These are phyloP conservation scores for Angomonas ambiguus DNA, from an alignment of 208 protist species.

Conservation along the genomic window DNA sequence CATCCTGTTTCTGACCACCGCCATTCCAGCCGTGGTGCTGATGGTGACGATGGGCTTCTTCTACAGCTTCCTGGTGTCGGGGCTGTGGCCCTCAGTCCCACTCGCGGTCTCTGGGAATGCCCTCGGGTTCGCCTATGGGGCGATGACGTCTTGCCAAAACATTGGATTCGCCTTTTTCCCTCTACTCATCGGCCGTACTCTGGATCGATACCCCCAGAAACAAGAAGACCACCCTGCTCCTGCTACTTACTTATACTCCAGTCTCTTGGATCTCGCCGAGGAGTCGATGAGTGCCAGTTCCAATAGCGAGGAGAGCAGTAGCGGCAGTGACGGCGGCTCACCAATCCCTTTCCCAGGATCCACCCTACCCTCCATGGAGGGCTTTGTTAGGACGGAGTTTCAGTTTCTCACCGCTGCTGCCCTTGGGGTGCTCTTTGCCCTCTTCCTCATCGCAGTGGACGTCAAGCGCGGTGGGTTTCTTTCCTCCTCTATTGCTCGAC, in stretches of 20 bases:
- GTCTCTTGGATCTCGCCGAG: too few relatives aligned
- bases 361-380: conserved; percentile 42
- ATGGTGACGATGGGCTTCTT: conserved; percentile 78
- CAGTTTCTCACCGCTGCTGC: conserved; percentile 45
- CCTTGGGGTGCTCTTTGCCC: conserved; percentile 35
- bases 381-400: conserved; percentile 54
- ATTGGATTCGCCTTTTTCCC: conserved; percentile 75
- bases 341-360: too few relatives aligned
- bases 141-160: conserved; percentile 91
- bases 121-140: conserved; percentile 82
- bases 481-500: conserved; percentile 28
- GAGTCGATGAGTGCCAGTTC: background rate
- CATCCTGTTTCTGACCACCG: conserved; percentile 70
- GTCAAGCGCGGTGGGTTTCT: conserved; percentile 41
- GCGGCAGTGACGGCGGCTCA: conserved; percentile 3
- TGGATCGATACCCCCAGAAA: conserved; percentile 49
- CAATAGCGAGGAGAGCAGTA: conserved; percentile 9
- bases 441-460: conserved; percentile 53
- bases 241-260: too few relatives aligned
- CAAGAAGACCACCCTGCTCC: background rate
- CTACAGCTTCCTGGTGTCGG: conserved; percentile 85
- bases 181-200: conserved; percentile 53
- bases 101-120: conserved; percentile 62
- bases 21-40: conserved; percentile 51
- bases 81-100: conserved; percentile 85